Evolutionary conservation across 2,329 filamentous ascomycete species (phyloP).

Genomic region (Fusarium nanum): DNA sequence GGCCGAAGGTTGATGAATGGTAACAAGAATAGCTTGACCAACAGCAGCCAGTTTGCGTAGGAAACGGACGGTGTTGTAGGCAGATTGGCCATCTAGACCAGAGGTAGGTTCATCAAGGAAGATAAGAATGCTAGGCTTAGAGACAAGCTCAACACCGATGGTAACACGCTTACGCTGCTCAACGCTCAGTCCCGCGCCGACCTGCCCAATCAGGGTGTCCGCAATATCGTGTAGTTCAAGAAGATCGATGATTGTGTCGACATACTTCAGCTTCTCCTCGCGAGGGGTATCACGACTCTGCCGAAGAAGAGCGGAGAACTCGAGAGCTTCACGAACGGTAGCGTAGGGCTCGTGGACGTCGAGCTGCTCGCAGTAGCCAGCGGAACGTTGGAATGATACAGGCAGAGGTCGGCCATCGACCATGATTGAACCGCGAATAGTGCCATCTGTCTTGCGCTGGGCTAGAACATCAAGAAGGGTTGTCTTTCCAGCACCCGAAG

Average conservation of each 20-base stretch:
- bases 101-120: slow-evolving; percentile 74
- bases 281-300: slow-evolving; percentile 73
- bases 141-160: slow-evolving; percentile 71
- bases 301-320: slow-evolving; percentile 79
- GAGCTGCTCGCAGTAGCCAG: slow-evolving; percentile 84
- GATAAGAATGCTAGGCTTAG: slow-evolving; percentile 69
- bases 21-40: slow-evolving; percentile 75
- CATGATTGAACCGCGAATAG: slow-evolving; percentile 78
- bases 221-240: slow-evolving; percentile 62
- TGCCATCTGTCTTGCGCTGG: slow-evolving; percentile 81
- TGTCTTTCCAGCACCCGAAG: slow-evolving; percentile 86
- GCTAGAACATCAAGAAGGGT: slow-evolving; percentile 86
- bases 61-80: slow-evolving; percentile 73
- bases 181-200: slow-evolving; percentile 65
- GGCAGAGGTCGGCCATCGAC: slow-evolving; percentile 80
- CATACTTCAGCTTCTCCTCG: slow-evolving; percentile 79
- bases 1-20: slow-evolving; percentile 77
- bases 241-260: slow-evolving; percentile 80
- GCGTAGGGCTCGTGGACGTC: slow-evolving; percentile 80
- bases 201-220: slow-evolving; percentile 60
- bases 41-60: slow-evolving; percentile 72
- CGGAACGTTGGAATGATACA: slow-evolving; percentile 80
- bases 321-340: slow-evolving; percentile 80
- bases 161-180: slow-evolving; percentile 68
- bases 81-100: slow-evolving; percentile 75